These are phyloP conservation scores for Aspergillus carlsbadensis DNA, from an alignment of 495 filamentous ascomycete genomes.

Conservation along the genomic window DNA sequence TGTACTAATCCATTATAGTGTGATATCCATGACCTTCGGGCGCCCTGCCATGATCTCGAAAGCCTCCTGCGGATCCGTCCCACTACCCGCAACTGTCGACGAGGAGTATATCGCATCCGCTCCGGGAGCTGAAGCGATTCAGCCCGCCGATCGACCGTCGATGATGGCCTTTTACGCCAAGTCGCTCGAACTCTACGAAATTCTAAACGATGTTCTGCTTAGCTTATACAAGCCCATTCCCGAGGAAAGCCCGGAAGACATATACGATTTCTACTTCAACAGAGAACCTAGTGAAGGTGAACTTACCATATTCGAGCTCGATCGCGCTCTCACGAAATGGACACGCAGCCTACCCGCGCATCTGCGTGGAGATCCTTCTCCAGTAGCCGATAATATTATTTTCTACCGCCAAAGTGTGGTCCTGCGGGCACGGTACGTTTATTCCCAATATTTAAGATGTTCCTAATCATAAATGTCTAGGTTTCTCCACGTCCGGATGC, in stretches of 20 bases:
- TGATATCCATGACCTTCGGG: slow-evolving; percentile 46
- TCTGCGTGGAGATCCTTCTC: slow-evolving; percentile 16
- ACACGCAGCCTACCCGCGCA: slow-evolving; percentile 30
- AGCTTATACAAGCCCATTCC: slow-evolving; percentile 31
- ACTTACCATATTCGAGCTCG: slow-evolving; percentile 36
- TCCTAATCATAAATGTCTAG: slow-evolving; percentile 10
- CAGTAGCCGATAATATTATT: slow-evolving; percentile 16
- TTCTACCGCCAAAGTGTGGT: slow-evolving; percentile 38
- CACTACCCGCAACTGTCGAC: slow-evolving; percentile 36
- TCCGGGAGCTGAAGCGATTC: slow-evolving; percentile 18
- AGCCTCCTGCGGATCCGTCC: slow-evolving; percentile 31
- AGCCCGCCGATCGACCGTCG: slow-evolving; percentile 30
- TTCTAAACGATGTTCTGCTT: slow-evolving; percentile 40
- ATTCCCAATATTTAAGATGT: background rate
- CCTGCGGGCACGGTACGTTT: slow-evolving; percentile 30
- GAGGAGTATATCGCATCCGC: slow-evolving; percentile 34
- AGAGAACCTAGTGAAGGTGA: slow-evolving; percentile 25
- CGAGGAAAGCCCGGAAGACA: slow-evolving; percentile 30
- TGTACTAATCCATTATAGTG: slow-evolving; percentile 17
- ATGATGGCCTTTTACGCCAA: slow-evolving; percentile 42
- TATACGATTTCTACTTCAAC: slow-evolving; percentile 34
- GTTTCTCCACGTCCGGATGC: slow-evolving; percentile 36
- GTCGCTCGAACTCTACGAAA: slow-evolving; percentile 40
- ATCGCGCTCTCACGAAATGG: slow-evolving; percentile 35
- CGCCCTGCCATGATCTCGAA: slow-evolving; percentile 43